phyloP scores from a whole-genome alignment of 2,329 filamentous ascomycete genomes.

The Cordyceps cateniannulata region DNA sequence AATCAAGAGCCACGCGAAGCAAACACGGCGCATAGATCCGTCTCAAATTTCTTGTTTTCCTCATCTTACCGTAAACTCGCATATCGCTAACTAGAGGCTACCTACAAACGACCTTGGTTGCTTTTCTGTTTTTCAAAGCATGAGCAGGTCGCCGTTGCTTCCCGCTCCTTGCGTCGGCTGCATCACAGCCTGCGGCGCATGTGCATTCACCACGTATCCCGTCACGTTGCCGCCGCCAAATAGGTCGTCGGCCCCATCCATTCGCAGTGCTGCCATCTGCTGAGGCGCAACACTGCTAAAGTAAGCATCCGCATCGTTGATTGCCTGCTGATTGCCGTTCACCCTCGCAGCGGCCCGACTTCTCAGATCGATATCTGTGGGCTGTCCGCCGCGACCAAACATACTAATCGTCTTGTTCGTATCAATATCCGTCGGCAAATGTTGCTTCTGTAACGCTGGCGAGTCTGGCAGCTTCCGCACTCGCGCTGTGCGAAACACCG shows the following conservation, averaged over 20 bases:
- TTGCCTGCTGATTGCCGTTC: constrained; percentile 56
- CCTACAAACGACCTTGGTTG: not conserved
- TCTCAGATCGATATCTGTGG: constrained; percentile 43
- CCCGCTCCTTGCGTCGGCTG: constrained; percentile 59
- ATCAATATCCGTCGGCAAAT: constrained; percentile 47
- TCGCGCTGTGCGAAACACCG: constrained; percentile 86
- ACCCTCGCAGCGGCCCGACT: constrained; percentile 22
- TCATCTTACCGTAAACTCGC: not conserved
- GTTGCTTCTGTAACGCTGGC: constrained; percentile 74
- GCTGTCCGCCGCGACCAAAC: constrained; percentile 47
- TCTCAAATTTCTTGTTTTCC: not conserved
- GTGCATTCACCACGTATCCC: constrained; percentile 73
- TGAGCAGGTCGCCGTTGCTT: constrained; percentile 65
- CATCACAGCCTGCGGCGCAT: constrained; percentile 68
- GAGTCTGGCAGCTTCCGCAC: constrained; percentile 73
- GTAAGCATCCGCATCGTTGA: constrained; percentile 82
- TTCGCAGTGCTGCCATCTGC: constrained; percentile 66
- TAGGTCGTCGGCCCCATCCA: constrained; percentile 55
- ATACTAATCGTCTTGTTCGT: constrained; percentile 54
- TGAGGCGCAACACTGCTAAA: constrained; percentile 72
- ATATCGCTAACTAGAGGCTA: not conserved
- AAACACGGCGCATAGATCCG: not conserved
- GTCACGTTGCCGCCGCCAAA: constrained; percentile 53
- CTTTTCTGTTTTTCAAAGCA: constrained; percentile 41
- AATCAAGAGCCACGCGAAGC: not conserved